Conservation (phyloP, 108 stramenopile genomes). For the Skeletonema marinoi region DNA sequence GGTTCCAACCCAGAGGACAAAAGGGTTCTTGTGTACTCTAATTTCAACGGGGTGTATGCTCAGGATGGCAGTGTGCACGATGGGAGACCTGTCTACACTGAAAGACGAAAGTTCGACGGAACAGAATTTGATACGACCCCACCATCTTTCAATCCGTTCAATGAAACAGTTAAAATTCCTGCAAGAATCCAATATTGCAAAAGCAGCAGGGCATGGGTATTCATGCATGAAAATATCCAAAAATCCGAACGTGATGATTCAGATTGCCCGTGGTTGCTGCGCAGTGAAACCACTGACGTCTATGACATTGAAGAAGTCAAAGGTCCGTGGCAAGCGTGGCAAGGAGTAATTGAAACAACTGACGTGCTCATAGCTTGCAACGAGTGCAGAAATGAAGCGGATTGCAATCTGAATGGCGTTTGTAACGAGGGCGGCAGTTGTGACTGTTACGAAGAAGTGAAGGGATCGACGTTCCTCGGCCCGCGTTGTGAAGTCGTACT, state of each 20-base stretch:
- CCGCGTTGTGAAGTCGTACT: not conserved
- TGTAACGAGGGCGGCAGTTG: not conserved
- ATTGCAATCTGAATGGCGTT: constrained; percentile 1
- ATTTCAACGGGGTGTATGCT: not conserved
- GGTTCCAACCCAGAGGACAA: not conserved
- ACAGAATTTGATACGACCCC: not conserved
- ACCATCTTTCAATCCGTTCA: not conserved
- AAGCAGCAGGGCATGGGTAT: not conserved
- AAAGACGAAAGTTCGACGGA: not conserved
- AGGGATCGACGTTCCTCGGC: not conserved
- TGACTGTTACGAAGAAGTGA: not conserved
- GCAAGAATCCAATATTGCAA: not conserved
- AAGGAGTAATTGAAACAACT: not conserved
- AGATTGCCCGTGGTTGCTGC: constrained; percentile 4
- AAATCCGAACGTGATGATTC: not conserved
- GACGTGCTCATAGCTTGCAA: not conserved
- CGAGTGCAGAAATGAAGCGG: not conserved
- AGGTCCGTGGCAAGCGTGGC: not conserved
- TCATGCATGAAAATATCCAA: not conserved
- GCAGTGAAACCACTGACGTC: not conserved
- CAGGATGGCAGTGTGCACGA: not conserved
- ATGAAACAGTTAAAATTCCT: not conserved
- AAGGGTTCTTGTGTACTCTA: not conserved
- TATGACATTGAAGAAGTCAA: not conserved
- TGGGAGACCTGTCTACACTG: not conserved